Base-by-base conservation (phyloP, 2,329 filamentous ascomycete species). In the Setomelanomma holmii region DNA sequence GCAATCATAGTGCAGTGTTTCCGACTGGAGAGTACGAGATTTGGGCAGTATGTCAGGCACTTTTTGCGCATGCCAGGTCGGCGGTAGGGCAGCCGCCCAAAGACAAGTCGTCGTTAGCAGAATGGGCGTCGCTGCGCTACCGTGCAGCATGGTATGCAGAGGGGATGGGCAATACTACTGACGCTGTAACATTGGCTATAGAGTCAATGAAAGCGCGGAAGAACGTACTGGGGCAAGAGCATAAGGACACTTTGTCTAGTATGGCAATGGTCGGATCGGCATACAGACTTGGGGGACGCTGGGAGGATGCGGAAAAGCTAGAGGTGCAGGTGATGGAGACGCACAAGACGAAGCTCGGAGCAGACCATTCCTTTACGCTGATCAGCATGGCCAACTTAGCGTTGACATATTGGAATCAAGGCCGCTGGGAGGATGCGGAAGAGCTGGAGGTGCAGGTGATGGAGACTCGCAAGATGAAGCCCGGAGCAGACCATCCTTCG, bases 11-110 rank as follows among this genome's bases (percentile, higher is more conserved):
- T 20, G 40, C 30, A 35, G 36, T 20, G 14, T 53, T 53, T 21
- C 54, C 51, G 8, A 57, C 51, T 12, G 51, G 47, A 50, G 44
- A 49, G 16, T 52, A 52, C 21, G 30, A 55, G 38, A 58, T 52
- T 36, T 55, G 41, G 51, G 38, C 38, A 46, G 33, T 12, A 39
- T 55, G 49, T 47, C 40, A 52, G 48, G 35, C 45, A 35, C 20
- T 40, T 3, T 40, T 40, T 22, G 8, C 21, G 21, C 21, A 40
- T 16, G 21, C 38, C 5, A 22, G 47, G 34, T 30, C 46, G 12
- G 51, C 51, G 1, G 6, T 24, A 40, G 30, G 5, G 11, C 40
- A 54, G n/a, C 4, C 30, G 23, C 51, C 48, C 21, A 48, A 30
- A 6, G 27, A 30, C 14, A 8, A 30, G 14, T 3, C 10, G 2